These are phyloP conservation scores for Candida andamanensis DNA, from an alignment of 805 yeast genomes.

Conservation along the genomic window DNA sequence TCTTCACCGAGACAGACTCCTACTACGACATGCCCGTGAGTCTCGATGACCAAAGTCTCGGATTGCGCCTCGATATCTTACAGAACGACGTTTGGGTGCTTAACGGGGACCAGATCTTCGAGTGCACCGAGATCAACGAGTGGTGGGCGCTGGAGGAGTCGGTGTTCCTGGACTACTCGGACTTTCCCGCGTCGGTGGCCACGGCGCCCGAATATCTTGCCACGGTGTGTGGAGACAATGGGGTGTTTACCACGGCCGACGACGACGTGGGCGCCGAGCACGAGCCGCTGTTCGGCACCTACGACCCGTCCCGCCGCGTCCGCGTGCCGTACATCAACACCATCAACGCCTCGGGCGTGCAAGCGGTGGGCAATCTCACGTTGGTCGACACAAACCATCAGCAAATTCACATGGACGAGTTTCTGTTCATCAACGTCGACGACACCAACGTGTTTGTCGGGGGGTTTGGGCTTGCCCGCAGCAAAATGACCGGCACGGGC, in stretches of 20 bases:
- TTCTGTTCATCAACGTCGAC: constrained; percentile 25
- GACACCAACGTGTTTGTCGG: constrained; percentile 22
- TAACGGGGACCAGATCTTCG: constrained; percentile 18
- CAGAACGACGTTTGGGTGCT: constrained; percentile 39
- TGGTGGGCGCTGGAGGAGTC: too few relatives aligned
- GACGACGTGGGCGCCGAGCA: constrained; percentile 7
- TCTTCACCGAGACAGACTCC: constrained; percentile 7
- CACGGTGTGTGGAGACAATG: constrained; percentile 24
- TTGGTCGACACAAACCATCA: constrained; percentile 11
- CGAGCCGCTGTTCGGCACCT: constrained; percentile 1
- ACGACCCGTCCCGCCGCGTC: constrained; percentile 1
- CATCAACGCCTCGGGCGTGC: constrained; percentile 23
- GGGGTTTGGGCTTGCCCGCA: constrained; percentile 33
- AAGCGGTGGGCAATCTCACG: constrained; percentile 20
- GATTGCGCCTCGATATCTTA: constrained; percentile 25
- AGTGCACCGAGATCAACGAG: constrained; percentile 17
- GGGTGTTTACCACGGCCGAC: constrained; percentile 15
- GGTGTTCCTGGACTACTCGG: constrained; percentile 6
- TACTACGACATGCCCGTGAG: constrained; percentile 11
- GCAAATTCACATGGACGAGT: constrained; percentile 13
- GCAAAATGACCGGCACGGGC: constrained; percentile 20
- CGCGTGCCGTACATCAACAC: constrained; percentile 26
- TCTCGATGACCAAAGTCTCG: constrained; percentile 12
- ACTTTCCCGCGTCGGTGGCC: constrained; percentile 7
- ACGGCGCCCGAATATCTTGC: constrained; percentile 18